Base-by-base conservation (phyloP, 1,284 basidiomycete species). In the Apiotrichum gracile region DNA sequence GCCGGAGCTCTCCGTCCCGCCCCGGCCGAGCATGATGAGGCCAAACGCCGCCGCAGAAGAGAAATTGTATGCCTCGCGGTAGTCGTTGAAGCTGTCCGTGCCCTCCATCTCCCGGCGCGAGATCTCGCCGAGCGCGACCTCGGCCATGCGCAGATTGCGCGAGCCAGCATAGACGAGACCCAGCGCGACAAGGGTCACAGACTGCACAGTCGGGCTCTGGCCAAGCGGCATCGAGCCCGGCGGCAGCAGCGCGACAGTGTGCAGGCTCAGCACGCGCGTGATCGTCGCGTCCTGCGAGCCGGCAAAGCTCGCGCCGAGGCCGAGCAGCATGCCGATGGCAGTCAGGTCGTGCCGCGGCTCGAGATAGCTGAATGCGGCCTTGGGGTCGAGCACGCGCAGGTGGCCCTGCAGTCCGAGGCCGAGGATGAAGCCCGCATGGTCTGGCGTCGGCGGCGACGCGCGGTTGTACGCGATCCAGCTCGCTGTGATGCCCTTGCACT, bases 381-480 rank as follows among this genome's bases (percentile, higher is more conserved):
- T 93, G 0, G 90, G 88, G 59, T 91, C 77, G 80, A 99, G 84
- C 46, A 85, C 82, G 51, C 85, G 84, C 61, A 98, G 78, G 69
- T 97, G 92, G 1, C 93, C 93, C 1, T 85, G 88, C 34, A 99
- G 78, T 0, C 96, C 96, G 2, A 99, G 80, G 13, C 91, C 96
- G 42, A 90, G 85, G 38, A 99, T 78, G 76, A 97, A 93, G 0
- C 96, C 96, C 16, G 92, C 96, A 67, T 98, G 94, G 63, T 91
- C 85, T 0, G 91, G 83, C 9, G 87, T 91, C 49, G 91, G 79
- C 49, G 91, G 87, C 0, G 82, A 80, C 0, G 92, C 91, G 60
- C 86, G 87, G 73, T 94, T 93, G 78, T 91, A 92, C 19, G 89
- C 85, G 64, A 96, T 91, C 85, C 93, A 94, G 0, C 91, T 90